Base-by-base conservation (phyloP, 495 filamentous ascomycete species). In the Achaetomiella virescens region DNA sequence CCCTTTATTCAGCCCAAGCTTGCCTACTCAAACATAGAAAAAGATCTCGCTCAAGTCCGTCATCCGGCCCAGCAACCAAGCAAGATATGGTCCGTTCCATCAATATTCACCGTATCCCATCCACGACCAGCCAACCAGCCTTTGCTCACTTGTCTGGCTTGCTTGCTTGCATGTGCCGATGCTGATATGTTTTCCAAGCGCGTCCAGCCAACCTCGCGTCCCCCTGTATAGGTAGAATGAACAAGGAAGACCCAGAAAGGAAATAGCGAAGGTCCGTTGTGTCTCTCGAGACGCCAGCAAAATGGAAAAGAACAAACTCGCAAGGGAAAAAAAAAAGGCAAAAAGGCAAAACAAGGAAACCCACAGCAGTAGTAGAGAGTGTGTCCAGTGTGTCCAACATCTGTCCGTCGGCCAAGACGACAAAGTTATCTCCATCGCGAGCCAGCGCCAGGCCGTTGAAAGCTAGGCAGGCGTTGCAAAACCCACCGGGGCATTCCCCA, bases 11-110 rank as follows among this genome's bases (percentile, higher is more conserved):
- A 48, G 14, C 27, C 5, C 29, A 25, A 24, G 37, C 45, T 15
- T 33, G 15, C n/a, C 48, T 50, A 50, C 15, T 50, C 48, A 25
- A 50, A 50, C 48, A 50, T 25, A 40, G 22, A 50, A 17, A 12
- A 38, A n/a, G 5, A 38, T 15, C 5, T 6, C 36, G 6, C 10
- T 38, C 36, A 12, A 38, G 3, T 12, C 36, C 36, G 5, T 14
- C 36, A 14, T 12, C 36, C 3, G 36, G 36, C 36, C 36, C 36
- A 15, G 11, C 36, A 38, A 38, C 31, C 17, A 14, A 36, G 15
- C 45, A 41, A 21, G 21, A 1, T 11, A n/a, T 48, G 3, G 14
- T 14, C 12, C 20, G 20, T n/a, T 40, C 33, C 35, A n/a, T 27
- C 48, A 25, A 27, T 40, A 27, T 33, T 22, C 17, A 15, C 45